phyloP scores from a whole-genome alignment of 2,329 filamentous ascomycete species.

The Endocalyx cinctus region DNA sequence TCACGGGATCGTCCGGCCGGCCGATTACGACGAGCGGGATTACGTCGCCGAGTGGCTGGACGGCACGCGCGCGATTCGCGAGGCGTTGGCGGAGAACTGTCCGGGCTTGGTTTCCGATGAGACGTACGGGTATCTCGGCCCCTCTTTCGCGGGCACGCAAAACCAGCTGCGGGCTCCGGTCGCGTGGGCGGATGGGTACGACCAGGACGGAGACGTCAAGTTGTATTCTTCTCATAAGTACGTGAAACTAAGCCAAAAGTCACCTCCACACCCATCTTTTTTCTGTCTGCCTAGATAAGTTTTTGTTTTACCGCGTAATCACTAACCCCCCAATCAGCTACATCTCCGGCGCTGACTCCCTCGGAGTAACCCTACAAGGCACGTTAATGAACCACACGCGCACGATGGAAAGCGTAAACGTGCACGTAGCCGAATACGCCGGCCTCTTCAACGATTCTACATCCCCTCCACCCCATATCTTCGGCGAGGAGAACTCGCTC shows the following conservation, averaged over 20 bases:
- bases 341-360: conserved; percentile 54
- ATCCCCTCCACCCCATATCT: conserved; percentile 43
- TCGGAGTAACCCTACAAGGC: conserved; percentile 56
- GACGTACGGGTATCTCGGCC: conserved; percentile 50
- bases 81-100: conserved; percentile 41
- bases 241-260: conserved; percentile 11
- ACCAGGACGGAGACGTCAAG: conserved; percentile 43
- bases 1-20: conserved; percentile 47
- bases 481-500: conserved; percentile 59
- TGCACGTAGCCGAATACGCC: conserved; percentile 43
- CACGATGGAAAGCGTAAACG: conserved; percentile 43
- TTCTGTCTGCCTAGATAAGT: background rate
- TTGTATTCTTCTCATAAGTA: conserved; percentile 58
- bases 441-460: conserved; percentile 36
- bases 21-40: conserved; percentile 46
- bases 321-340: conserved; percentile 39
- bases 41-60: conserved; percentile 57
- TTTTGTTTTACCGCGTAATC: background rate
- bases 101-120: conserved; percentile 39
- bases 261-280: background rate
- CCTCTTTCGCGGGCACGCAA: conserved; percentile 49
- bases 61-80: conserved; percentile 45
- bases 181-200: conserved; percentile 50
- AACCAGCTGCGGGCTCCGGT: conserved; percentile 47
- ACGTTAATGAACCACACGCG: conserved; percentile 61